These are phyloP conservation scores for Tephrocybe sp. DNA, from an alignment of 768 basidiomycete genomes.

Conservation along the genomic window DNA sequence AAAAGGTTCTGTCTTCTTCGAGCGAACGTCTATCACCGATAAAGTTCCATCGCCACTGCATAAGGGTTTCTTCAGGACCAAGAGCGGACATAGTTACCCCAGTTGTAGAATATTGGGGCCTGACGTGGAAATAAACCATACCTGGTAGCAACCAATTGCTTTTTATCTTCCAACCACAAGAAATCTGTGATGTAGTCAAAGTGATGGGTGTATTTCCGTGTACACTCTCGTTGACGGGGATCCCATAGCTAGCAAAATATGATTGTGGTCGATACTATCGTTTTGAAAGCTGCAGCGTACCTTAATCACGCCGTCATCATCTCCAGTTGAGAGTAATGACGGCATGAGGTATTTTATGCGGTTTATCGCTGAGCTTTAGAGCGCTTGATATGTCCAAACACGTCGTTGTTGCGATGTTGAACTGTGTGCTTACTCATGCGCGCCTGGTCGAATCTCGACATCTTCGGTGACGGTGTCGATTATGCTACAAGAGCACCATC, in stretches of 20 bases:
- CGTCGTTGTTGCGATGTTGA: slow-evolving; percentile 7
- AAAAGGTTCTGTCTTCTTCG: slow-evolving; percentile 72
- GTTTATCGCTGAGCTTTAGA: slow-evolving; percentile 75
- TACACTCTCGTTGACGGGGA: slow-evolving; percentile 60
- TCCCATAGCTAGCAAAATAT: slow-evolving; percentile 78
- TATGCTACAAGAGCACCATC: slow-evolving; percentile 38
- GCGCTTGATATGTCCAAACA: slow-evolving; percentile 32
- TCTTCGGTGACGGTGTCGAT: slow-evolving; percentile 64
- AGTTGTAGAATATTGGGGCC: neutral
- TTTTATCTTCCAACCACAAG: slow-evolving; percentile 79
- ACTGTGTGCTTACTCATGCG: slow-evolving; percentile 62
- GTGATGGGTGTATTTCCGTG: slow-evolving; percentile 78
- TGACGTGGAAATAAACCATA: slow-evolving; percentile 28
- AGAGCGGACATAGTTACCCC: neutral
- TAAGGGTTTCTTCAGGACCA: slow-evolving; percentile 2
- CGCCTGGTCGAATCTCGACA: slow-evolving; percentile 44
- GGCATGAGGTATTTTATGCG: slow-evolving; percentile 72
- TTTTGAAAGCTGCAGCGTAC: slow-evolving; percentile 32
- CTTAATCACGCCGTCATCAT: slow-evolving; percentile 94
- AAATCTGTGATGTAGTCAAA: slow-evolving; percentile 96
- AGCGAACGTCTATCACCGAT: slow-evolving; percentile 88
- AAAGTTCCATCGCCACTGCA: slow-evolving; percentile 88
- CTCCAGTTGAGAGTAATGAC: slow-evolving; percentile 79
- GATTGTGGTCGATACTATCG: neutral
- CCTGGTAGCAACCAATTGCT: slow-evolving; percentile 87